A percentile compares a stretch with the other conserved stretches of the same genome.
Evolutionary conservation across 2,329 filamentous ascomycete species (phyloP).

Genomic region (Cytospora piceae): DNA sequence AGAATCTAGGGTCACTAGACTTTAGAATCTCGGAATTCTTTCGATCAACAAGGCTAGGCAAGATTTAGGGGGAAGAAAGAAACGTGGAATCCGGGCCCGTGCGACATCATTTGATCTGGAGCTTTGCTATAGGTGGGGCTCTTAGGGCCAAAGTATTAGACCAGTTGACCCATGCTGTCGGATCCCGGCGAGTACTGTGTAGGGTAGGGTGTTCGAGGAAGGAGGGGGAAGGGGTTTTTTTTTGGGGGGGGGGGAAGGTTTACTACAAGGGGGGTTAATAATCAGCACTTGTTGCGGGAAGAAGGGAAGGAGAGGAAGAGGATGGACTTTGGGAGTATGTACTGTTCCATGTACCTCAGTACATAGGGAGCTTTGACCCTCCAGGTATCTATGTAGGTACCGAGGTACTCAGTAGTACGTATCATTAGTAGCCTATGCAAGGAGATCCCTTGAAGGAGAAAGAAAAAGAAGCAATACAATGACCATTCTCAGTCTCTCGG

Average conservation of each 20-base stretch:
- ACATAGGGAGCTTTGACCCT: neutral
- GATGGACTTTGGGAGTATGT: neutral
- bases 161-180: slow-evolving; percentile 1
- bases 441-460: slow-evolving; percentile 1
- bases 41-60: no score
- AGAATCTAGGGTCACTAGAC: no score
- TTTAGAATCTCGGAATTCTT: no score
- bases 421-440: neutral
- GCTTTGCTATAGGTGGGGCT: neutral
- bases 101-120: neutral
- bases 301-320: neutral
- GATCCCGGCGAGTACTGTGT: neutral
- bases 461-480: neutral
- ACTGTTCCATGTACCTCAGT: neutral
- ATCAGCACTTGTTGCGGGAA: no score
- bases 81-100: neutral
- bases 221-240: neutral
- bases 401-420: neutral
- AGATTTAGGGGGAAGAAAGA: neutral
- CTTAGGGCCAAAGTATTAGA: neutral
- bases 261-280: no score
- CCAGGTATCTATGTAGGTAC: neutral
- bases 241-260: no score
- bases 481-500: neutral
- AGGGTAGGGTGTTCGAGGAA: no score